A percentile compares a stretch with the other conserved stretches of the same genome.
Conservation (phyloP, 306 rosid species). For the Acacia melanoxylon region DNA sequence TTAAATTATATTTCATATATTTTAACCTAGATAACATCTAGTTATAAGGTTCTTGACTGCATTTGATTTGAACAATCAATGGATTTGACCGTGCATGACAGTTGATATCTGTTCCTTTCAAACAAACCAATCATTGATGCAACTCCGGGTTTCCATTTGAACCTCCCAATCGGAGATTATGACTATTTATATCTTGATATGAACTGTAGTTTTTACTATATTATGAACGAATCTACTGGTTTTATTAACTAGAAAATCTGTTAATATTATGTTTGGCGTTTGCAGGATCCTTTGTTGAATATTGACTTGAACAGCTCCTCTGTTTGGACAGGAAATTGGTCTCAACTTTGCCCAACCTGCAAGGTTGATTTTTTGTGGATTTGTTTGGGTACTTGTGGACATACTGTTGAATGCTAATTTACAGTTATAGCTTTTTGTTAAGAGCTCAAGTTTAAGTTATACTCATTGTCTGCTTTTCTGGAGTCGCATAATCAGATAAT, state of each 20-base stretch:
- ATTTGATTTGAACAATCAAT: conserved; percentile 10
- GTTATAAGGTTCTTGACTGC: conserved; percentile 11
- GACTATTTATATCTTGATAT: conserved; percentile 25
- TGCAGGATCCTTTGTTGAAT: conserved; percentile 83
- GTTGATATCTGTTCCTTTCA: neutral
- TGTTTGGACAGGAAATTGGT: conserved; percentile 93
- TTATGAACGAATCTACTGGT: neutral
- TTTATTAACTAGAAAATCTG: conserved; percentile 3
- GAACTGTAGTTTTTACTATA: neutral
- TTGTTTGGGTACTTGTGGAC: conserved; percentile 18
- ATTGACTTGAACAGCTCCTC: conserved; percentile 76
- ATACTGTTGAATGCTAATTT: conserved; percentile 11
- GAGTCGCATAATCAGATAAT: conserved; percentile 67
- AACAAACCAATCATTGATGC: conserved; percentile 23
- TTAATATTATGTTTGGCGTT: conserved; percentile 24
- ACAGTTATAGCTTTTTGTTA: conserved; percentile 20
- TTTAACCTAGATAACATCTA: conserved; percentile 14
- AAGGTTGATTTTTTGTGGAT: conserved; percentile 59
- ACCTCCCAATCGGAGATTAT: conserved; percentile 8
- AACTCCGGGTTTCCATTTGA: conserved; percentile 13
- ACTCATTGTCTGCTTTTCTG: conserved; percentile 40
- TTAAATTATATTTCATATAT: neutral
- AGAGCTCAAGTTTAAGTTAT: conserved; percentile 31
- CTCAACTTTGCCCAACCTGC: conserved; percentile 98
- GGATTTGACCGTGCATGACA: conserved; percentile 1